Base-by-base conservation (phyloP, 2,329 filamentous ascomycete species). In the Xylaria sp. region DNA sequence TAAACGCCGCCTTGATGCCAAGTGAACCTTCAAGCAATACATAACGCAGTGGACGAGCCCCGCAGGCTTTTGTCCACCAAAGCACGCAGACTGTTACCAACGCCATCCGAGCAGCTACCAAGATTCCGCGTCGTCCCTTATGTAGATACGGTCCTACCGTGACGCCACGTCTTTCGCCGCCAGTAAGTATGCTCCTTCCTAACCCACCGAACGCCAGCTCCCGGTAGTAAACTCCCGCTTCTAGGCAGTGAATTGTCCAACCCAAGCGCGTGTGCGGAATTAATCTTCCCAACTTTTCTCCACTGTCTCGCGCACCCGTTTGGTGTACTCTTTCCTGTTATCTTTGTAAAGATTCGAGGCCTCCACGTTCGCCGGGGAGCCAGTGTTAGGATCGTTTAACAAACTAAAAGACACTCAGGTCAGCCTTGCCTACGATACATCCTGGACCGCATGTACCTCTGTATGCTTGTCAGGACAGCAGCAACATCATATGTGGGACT, bases 211-310 rank as follows among this genome's bases (percentile, higher is more conserved):
- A 65, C 62, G 62, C 64, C 59, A 57, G 60, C 59, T 54, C 54
- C 56, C 46, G 27, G 37, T 57, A 27, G 49, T 60, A 23, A 63
- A 56, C 43, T 41, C 56, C 49, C 48, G 46, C 53, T 60, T 21
- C 44, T 35, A 37, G 35, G 40, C 37, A 35, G 54, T 29, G 25
- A 29, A 21, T 44, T 17, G 35, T 40, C 48, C 19, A 51, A 23
- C 61, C 9, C 13, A 47, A 46, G 11, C 17, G 33, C 21, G 19
- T 23, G 25, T 21, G 21, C 33, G 57, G 43, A 27, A 33, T 57
- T 67, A 96, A 73, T 97, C 94, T 67, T 98, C 95, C 95, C 95
- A 99, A 81, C 94, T 98, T 86, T 97, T 98, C 83, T 99, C 95
- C 15, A 99, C 95, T 0, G 94, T 97, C 81, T 98, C 95, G 48